phyloP scores from a whole-genome alignment of 805 yeast genomes.

The Metschnikowia gelsemii region DNA sequence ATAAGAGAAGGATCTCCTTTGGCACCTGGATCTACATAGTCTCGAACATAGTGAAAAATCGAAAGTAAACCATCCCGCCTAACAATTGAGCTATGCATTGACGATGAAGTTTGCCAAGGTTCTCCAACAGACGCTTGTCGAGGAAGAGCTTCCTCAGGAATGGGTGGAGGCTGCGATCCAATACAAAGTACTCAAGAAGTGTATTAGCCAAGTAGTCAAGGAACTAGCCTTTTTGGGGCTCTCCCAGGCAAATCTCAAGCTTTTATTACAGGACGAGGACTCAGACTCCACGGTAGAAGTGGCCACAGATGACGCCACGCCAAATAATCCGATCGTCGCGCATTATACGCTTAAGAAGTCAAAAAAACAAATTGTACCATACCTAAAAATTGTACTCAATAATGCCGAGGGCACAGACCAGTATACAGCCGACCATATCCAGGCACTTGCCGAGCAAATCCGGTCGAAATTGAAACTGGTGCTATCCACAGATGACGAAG shows the following conservation, averaged over 20 bases:
- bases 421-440: conserved; percentile 31
- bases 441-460: conserved; percentile 29
- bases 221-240: conserved; percentile 63
- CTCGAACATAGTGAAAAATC: no score
- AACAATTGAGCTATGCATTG: conserved; percentile 2
- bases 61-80: no score
- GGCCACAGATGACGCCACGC: conserved; percentile 31
- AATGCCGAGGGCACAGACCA: conserved; percentile 26
- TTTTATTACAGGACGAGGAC: conserved; percentile 32
- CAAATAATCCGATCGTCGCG: conserved; percentile 42
- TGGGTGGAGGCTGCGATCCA: conserved; percentile 72
- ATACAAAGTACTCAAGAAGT: conserved; percentile 67
- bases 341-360: conserved; percentile 40
- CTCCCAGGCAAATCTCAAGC: conserved; percentile 43
- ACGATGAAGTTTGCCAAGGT: conserved; percentile 75
- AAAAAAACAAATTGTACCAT: conserved; percentile 33
- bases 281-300: conserved; percentile 32
- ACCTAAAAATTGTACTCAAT: conserved; percentile 39
- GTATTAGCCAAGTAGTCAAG: conserved; percentile 60
- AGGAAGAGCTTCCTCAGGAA: conserved; percentile 60
- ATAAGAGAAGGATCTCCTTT: no score
- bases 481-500: conserved; percentile 25
- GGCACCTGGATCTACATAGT: no score
- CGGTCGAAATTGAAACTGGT: conserved; percentile 28
- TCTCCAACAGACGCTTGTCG: conserved; percentile 59